Evolutionary conservation across 2,329 filamentous ascomycete species (phyloP).

Genomic region (Cercospora citrullina): DNA sequence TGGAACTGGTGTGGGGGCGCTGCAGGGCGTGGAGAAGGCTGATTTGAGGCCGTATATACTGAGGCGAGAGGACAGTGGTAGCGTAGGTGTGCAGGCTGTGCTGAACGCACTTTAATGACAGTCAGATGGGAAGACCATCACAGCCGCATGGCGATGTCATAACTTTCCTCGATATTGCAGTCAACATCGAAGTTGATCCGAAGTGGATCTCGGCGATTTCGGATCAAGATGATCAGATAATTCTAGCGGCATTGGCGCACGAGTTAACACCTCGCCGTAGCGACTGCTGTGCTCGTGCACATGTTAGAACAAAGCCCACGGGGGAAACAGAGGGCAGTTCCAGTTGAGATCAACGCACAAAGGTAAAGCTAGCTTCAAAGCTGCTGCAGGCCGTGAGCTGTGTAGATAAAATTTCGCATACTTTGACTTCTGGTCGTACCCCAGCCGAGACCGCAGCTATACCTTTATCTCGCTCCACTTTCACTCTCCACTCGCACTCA

Average conservation of each 20-base stretch:
- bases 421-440: slow-evolving; percentile 5
- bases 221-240: slow-evolving; percentile 10
- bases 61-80: slow-evolving; percentile 79
- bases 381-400: background rate
- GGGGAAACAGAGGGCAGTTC: background rate
- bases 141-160: background rate
- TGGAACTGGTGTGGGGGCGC: slow-evolving; percentile 38
- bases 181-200: background rate
- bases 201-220: slow-evolving; percentile 5
- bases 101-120: slow-evolving; percentile 51
- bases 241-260: slow-evolving; percentile 6
- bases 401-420: slow-evolving; percentile 5
- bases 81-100: slow-evolving; percentile 78
- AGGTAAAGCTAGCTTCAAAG: background rate
- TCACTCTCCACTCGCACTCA: background rate
- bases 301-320: no score
- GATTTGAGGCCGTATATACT: slow-evolving; percentile 79
- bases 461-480: background rate
- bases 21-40: slow-evolving; percentile 45
- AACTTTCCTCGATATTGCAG: background rate
- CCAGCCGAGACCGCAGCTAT: background rate
- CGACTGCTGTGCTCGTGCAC: background rate
- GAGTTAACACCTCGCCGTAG: background rate
- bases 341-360: background rate
- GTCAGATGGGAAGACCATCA: background rate